Conservation (phyloP, 2,329 filamentous ascomycete genomes). For the Cladosporium sp. region DNA sequence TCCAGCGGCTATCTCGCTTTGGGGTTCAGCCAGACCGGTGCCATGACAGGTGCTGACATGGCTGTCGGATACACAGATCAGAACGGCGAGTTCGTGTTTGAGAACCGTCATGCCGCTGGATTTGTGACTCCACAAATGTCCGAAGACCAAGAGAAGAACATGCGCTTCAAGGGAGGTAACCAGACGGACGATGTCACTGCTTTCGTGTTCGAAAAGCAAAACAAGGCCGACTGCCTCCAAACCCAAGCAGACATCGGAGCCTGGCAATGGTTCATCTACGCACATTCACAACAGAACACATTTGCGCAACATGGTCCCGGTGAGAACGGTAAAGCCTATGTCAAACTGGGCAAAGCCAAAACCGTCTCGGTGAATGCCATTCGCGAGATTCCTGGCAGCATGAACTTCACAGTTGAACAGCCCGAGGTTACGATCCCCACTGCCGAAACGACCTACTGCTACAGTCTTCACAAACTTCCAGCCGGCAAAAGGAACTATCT, state of each 20-base stretch:
- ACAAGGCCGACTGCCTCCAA: slow-evolving; percentile 23
- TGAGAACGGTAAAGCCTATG: slow-evolving; percentile 23
- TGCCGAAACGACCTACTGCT: slow-evolving; percentile 24
- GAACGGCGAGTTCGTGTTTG: slow-evolving; percentile 21
- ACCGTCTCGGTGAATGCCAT: slow-evolving; percentile 20
- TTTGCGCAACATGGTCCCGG: slow-evolving; percentile 23
- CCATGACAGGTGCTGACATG: slow-evolving; percentile 27
- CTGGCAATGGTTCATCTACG: slow-evolving; percentile 27
- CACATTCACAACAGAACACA: slow-evolving; percentile 22
- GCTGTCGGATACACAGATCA: slow-evolving; percentile 22
- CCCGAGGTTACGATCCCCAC: slow-evolving; percentile 21
- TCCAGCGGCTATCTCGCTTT: slow-evolving; percentile 26
- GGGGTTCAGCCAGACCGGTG: slow-evolving; percentile 26
- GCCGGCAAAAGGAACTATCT: slow-evolving; percentile 22
- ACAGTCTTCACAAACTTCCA: slow-evolving; percentile 25
- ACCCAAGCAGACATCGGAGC: slow-evolving; percentile 19
- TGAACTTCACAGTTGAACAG: slow-evolving; percentile 20
- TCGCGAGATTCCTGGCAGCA: slow-evolving; percentile 19
- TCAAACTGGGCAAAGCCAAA: slow-evolving; percentile 23
- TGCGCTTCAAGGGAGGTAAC: slow-evolving; percentile 23
- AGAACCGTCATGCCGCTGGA: slow-evolving; percentile 24
- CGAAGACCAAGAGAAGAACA: slow-evolving; percentile 23
- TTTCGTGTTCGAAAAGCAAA: slow-evolving; percentile 26
- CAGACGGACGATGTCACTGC: slow-evolving; percentile 22
- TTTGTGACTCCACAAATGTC: slow-evolving; percentile 24